These are phyloP conservation scores for Komagataella pastoris DNA, from an alignment of 805 yeast species.

Conservation along the genomic window DNA sequence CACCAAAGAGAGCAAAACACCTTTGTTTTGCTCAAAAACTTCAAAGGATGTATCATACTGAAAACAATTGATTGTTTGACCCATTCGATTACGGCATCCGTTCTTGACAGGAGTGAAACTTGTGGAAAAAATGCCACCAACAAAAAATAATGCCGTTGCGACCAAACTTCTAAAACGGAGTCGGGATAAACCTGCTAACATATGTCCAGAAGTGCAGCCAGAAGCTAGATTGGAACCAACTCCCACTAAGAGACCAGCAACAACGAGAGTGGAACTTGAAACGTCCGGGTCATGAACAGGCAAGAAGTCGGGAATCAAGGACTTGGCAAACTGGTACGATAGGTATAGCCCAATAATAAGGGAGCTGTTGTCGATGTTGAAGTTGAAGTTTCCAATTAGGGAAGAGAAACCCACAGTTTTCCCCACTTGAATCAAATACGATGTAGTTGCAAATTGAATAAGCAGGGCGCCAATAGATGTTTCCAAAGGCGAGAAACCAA, in stretches of 20 bases:
- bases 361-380: conserved; percentile 14
- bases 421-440: conserved; percentile 25
- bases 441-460: conserved; percentile 31
- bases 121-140: conserved; percentile 17
- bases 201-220: conserved; percentile 46
- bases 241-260: conserved; percentile 31
- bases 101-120: conserved; percentile 3
- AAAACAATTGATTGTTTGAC: conserved; percentile 4
- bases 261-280: not conserved
- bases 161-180: conserved; percentile 27
- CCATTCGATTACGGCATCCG: not conserved
- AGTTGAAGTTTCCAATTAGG: conserved; percentile 15
- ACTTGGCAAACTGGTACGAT: conserved; percentile 13
- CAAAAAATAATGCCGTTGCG: conserved; percentile 26
- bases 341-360: conserved; percentile 21
- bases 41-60: conserved; percentile 9
- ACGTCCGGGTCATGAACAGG: not conserved
- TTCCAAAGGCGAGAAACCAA: conserved; percentile 30
- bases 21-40: conserved; percentile 6
- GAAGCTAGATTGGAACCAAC: conserved; percentile 31
- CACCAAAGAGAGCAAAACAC: conserved; percentile 5
- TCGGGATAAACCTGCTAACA: conserved; percentile 36
- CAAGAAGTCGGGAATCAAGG: conserved; percentile 15
- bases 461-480: conserved; percentile 31
- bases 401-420: conserved; percentile 34